Conservation (phyloP, 805 yeast genomes). For the Kurtzmaniella cleridarum region DNA sequence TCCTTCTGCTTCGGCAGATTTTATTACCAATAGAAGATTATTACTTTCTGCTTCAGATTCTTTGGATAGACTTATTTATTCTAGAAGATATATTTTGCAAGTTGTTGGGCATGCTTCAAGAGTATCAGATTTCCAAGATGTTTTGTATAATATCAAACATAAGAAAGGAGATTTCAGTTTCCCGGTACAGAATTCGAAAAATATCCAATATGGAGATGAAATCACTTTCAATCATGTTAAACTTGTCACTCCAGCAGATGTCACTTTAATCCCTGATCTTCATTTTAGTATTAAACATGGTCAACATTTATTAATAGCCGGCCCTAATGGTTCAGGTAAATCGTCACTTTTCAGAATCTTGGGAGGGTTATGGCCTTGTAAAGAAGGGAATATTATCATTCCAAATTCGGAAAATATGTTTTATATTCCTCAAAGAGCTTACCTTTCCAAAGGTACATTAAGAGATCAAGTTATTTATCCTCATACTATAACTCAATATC, state of each 20-base stretch:
- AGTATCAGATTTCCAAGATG: slow-evolving; percentile 62
- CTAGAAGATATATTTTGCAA: slow-evolving; percentile 80
- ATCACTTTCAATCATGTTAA: slow-evolving; percentile 72
- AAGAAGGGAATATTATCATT: slow-evolving; percentile 50
- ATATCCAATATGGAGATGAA: slow-evolving; percentile 41
- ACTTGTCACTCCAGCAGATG: slow-evolving; percentile 81
- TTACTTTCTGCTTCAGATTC: slow-evolving; percentile 82
- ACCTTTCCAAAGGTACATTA: slow-evolving; percentile 72
- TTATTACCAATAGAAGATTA: slow-evolving; percentile 82
- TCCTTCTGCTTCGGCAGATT: slow-evolving; percentile 63
- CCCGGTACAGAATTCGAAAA: slow-evolving; percentile 6
- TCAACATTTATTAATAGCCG: slow-evolving; percentile 81
- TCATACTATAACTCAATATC: slow-evolving; percentile 56
- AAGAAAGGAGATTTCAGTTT: slow-evolving; percentile 4
- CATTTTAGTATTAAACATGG: slow-evolving; percentile 74
- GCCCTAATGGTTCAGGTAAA: slow-evolving; percentile 96
- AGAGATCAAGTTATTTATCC: slow-evolving; percentile 91
- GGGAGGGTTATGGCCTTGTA: slow-evolving; percentile 91
- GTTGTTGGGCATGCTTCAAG: slow-evolving; percentile 77
- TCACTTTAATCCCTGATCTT: slow-evolving; percentile 59
- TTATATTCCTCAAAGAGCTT: slow-evolving; percentile 90
- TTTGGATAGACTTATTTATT: slow-evolving; percentile 77
- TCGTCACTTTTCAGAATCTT: slow-evolving; percentile 85
- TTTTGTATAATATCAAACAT: slow-evolving; percentile 45
- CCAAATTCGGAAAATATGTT: slow-evolving; percentile 68